phyloP scores from a whole-genome alignment of 495 filamentous ascomycete species.

The Penicillium angulare region DNA sequence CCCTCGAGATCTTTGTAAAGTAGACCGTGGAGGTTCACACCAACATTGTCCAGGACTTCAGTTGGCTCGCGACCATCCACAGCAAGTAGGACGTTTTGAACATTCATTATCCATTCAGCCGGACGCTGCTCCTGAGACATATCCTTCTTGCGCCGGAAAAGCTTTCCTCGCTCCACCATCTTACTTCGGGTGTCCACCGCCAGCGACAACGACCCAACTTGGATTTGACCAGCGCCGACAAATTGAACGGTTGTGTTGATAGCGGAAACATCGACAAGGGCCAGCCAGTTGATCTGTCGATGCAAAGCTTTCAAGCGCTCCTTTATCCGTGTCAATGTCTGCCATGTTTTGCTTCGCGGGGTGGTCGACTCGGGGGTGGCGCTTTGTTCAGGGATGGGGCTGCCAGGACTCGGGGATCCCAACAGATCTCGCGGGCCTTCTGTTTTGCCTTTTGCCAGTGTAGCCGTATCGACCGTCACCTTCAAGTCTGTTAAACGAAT shows the following conservation, averaged over 20 bases:
- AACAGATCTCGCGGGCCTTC: slow-evolving; percentile 19
- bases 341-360: slow-evolving; percentile 72
- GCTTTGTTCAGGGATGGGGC: slow-evolving; percentile 22
- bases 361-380: slow-evolving; percentile 19
- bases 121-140: slow-evolving; percentile 70
- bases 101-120: slow-evolving; percentile 89
- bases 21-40: slow-evolving; percentile 86
- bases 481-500: slow-evolving; percentile 80
- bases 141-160: slow-evolving; percentile 81
- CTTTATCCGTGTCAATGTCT: slow-evolving; percentile 68
- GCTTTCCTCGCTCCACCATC: slow-evolving; percentile 84
- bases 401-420: slow-evolving; percentile 21
- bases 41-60: slow-evolving; percentile 87
- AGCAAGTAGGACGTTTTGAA: slow-evolving; percentile 83
- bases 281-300: slow-evolving; percentile 81
- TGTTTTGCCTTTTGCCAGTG: slow-evolving; percentile 49
- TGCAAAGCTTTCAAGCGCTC: slow-evolving; percentile 84
- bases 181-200: slow-evolving; percentile 88
- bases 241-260: slow-evolving; percentile 73
- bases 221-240: slow-evolving; percentile 75
- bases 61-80: slow-evolving; percentile 78
- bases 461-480: slow-evolving; percentile 74
- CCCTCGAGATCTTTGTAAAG: slow-evolving; percentile 87
- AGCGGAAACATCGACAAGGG: slow-evolving; percentile 86
- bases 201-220: slow-evolving; percentile 79